Conservation (phyloP, 257 asterid species). For the Plantago major region DNA sequence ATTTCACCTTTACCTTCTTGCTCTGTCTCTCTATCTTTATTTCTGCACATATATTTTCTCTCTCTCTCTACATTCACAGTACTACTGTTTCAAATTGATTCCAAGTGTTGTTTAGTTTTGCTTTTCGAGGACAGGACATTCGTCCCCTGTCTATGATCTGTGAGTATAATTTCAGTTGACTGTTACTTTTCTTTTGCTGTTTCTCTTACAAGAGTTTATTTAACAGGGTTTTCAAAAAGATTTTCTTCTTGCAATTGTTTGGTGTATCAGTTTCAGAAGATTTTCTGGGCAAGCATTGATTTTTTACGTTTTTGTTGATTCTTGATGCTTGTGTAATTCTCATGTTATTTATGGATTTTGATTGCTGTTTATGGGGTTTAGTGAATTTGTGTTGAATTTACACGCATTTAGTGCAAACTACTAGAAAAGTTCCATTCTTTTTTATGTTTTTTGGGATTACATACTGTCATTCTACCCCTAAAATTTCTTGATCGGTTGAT, state of each 20-base stretch:
- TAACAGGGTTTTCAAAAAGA: conserved; percentile 3
- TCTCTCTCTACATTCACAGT: conserved; percentile 32
- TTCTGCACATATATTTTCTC: not conserved
- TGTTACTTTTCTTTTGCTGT: conserved; percentile 21
- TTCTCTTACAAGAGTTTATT: conserved; percentile 14
- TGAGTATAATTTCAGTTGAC: conserved; percentile 30
- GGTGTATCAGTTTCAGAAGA: conserved; percentile 9
- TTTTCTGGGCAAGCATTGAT: conserved; percentile 22
- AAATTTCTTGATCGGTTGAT: conserved; percentile 6
- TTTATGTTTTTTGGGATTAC: not conserved
- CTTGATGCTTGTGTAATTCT: not conserved
- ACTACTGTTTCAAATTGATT: conserved; percentile 26
- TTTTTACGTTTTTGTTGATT: conserved; percentile 11
- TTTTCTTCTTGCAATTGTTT: conserved; percentile 20
- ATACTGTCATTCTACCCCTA: conserved; percentile 2
- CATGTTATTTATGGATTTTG: conserved; percentile 3
- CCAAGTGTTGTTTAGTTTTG: conserved; percentile 10
- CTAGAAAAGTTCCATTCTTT: conserved; percentile 9
- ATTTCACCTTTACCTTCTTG: conserved; percentile 16
- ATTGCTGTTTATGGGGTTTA: conserved; percentile 8
- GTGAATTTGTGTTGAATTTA: conserved; percentile 4
- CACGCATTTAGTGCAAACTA: conserved; percentile 12
- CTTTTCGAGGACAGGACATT: conserved; percentile 11
- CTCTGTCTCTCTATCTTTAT: not conserved
- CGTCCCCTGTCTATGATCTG: conserved; percentile 37